A percentile compares a stretch with the other conserved stretches of the same genome.
Conservation (phyloP, 2,329 filamentous ascomycete species). For the Ceratocystis eucalypticola region DNA sequence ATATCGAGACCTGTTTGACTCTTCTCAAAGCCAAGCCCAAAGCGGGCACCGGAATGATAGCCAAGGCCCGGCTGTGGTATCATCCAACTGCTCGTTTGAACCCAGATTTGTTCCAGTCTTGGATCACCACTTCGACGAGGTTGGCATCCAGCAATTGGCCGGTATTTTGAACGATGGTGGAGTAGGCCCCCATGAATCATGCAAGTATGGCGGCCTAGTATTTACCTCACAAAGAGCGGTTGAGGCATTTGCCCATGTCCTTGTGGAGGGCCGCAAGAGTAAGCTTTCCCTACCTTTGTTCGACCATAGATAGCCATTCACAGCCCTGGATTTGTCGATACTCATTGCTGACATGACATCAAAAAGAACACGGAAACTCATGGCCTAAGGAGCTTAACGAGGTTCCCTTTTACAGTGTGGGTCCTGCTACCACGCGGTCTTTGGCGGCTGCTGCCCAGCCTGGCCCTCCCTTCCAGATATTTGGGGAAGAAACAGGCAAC, state of each 20-base stretch:
- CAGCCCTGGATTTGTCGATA: not conserved
- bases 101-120: constrained; percentile 66
- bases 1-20: constrained; percentile 55
- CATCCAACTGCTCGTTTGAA: constrained; percentile 34
- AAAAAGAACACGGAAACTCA: constrained; percentile 11
- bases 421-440: constrained; percentile 65
- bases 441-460: constrained; percentile 30
- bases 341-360: not conserved
- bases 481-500: constrained; percentile 72
- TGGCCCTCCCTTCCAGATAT: constrained; percentile 41
- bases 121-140: constrained; percentile 52
- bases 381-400: constrained; percentile 26
- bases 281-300: not conserved
- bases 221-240: constrained; percentile 78
- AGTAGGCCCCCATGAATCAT: constrained; percentile 27
- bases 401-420: constrained; percentile 61
- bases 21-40: constrained; percentile 22
- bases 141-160: constrained; percentile 42
- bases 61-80: no score
- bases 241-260: constrained; percentile 56
- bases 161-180: constrained; percentile 33
- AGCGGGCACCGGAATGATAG: not conserved
- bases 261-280: constrained; percentile 26
- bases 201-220: constrained; percentile 59
- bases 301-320: not conserved